Evolutionary conservation across 306 rosid genomes (phyloP), one percentile per base, ranked within the genome.

Genomic region (Pyrus bretschneideri): DNA sequence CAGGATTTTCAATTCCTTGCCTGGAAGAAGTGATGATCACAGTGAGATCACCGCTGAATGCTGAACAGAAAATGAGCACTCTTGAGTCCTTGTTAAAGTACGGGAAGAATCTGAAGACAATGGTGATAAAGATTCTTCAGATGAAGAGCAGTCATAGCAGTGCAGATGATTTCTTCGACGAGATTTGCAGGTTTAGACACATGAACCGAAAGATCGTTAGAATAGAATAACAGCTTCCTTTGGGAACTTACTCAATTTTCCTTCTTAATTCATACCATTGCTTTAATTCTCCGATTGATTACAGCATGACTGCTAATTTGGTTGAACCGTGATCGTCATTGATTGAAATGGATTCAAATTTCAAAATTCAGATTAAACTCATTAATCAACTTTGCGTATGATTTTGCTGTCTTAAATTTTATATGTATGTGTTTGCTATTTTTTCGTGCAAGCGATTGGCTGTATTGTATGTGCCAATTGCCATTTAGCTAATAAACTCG

Each of bases 151-250:
- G 83, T 69, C 93, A 92, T 72, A 92, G 85, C 81, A 89, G 98
- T 75, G 85, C 91, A 62, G 99, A 96, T 83, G 99, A 92, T 76
- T 92, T 96, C 84, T 96, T 96, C 61, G 98, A 96, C 1, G 98
- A 96, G 69, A 83, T 96, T 73, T 96, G 91, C 87, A 86, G 89
- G 83, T 89, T 96, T 73, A 89, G 87, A 70, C 82, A 38, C 89
- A 75, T 86, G 86, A 91, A 91, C 54, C 85, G 78, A 55, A 75
- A 71, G 78, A 80, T 85, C 27, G 96, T 96, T 82, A 93, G 96
- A 54, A 88, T 96, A 38, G 93, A 91, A 83, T 95, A 78, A 87
- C 78, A 17, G 70, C 67, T 71, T 4, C 23, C 30, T 10, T 13
- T 33, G 77, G 59, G 4, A 66, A 55, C 67, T 15, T 22, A 33